Conservation (phyloP, 1,139 yeast genomes). For the Pichia sp. region DNA sequence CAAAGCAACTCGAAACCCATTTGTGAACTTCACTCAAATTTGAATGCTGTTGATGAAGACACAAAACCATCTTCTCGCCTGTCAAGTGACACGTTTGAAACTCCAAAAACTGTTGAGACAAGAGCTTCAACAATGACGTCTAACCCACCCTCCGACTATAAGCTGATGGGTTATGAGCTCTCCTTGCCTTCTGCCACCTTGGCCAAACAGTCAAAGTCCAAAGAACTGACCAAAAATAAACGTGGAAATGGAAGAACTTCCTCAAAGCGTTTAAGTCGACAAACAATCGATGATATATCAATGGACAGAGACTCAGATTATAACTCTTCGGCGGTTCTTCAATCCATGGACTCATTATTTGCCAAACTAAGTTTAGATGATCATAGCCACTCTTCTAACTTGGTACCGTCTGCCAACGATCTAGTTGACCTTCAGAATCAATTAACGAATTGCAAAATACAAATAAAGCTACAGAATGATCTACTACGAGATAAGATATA, state of each 20-base stretch:
- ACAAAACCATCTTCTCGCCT: conserved; percentile 13
- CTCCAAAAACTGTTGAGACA: conserved; percentile 16
- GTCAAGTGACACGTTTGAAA: conserved; percentile 17
- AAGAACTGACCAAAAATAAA: not conserved
- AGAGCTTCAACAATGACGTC: conserved; percentile 18
- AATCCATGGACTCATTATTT: conserved; percentile 6
- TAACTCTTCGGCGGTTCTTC: not conserved
- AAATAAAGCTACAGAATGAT: conserved; percentile 28
- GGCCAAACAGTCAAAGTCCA: not conserved
- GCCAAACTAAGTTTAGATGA: conserved; percentile 7
- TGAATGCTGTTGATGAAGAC: not conserved
- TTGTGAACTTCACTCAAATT: not conserved
- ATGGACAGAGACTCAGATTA: conserved; percentile 8
- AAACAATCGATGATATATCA: conserved; percentile 9
- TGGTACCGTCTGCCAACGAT: conserved; percentile 14
- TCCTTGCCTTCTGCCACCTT: conserved; percentile 1
- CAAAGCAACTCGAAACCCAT: not conserved
- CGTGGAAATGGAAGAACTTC: not conserved
- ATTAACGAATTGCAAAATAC: conserved; percentile 30
- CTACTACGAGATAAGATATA: conserved; percentile 23
- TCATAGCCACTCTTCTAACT: not conserved
- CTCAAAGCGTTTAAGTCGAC: conserved; percentile 14
- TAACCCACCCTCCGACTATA: conserved; percentile 4
- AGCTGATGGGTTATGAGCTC: not conserved
- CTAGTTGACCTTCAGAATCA: conserved; percentile 26